Percentiles rank a stretch among this genome's conserved stretches.
These are phyloP conservation scores for Leonotis leonurus DNA, from an alignment of 257 asterid species.

Conservation along the genomic window DNA sequence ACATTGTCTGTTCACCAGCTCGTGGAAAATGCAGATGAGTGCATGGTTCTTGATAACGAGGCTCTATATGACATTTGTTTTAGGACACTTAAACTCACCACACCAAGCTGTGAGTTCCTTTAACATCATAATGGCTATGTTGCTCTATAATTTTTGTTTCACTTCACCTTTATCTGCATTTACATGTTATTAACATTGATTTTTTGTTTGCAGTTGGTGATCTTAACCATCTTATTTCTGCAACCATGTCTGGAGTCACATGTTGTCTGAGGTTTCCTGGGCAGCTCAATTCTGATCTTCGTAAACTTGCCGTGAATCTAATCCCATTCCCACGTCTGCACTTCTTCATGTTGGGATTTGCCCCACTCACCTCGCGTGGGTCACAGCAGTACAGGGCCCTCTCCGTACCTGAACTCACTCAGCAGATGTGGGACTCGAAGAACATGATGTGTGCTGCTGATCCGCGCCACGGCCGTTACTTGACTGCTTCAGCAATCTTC, in stretches of 20 bases:
- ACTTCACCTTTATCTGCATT: no score
- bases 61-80: slow-evolving; percentile 22
- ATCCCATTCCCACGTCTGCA: slow-evolving; percentile 30
- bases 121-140: no score
- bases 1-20: slow-evolving; percentile 33
- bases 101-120: slow-evolving; percentile 25
- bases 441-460: slow-evolving; percentile 28
- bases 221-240: slow-evolving; percentile 29
- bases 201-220: slow-evolving; percentile 29
- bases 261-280: slow-evolving; percentile 28
- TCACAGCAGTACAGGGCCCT: slow-evolving; percentile 24
- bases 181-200: no score
- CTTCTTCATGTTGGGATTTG: slow-evolving; percentile 27
- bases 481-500: slow-evolving; percentile 25
- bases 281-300: slow-evolving; percentile 28
- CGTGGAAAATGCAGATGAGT: slow-evolving; percentile 30
- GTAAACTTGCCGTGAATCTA: slow-evolving; percentile 28
- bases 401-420: slow-evolving; percentile 25
- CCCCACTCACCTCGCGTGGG: slow-evolving; percentile 24
- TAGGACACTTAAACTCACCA: slow-evolving; percentile 24
- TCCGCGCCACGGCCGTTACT: slow-evolving; percentile 19
- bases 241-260: slow-evolving; percentile 34
- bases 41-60: slow-evolving; percentile 26
- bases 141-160: not conserved
- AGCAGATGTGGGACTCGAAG: slow-evolving; percentile 31